A percentile compares a stretch with the other conserved stretches of the same genome.
Conservation (phyloP, 345 rosid species). For the Rhizophora mangle region DNA sequence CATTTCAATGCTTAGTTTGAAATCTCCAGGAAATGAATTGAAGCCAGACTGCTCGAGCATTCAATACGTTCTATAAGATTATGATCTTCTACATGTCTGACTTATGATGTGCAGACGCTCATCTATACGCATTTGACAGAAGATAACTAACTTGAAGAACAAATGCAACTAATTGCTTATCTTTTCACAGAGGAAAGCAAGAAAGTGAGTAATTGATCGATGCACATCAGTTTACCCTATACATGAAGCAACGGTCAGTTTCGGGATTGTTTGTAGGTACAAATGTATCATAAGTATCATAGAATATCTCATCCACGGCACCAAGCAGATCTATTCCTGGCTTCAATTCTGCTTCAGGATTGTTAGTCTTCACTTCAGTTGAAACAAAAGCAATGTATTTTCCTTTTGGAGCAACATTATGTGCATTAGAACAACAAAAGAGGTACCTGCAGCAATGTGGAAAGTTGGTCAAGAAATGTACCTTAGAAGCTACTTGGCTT, state of each 20-base stretch:
- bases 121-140: background rate
- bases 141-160: background rate
- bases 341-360: slow-evolving; percentile 76
- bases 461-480: background rate
- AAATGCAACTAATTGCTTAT: too few species aligned
- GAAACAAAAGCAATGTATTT: slow-evolving; percentile 89
- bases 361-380: slow-evolving; percentile 84
- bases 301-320: slow-evolving; percentile 75
- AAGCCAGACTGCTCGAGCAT: too few species aligned
- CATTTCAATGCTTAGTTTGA: background rate
- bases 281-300: slow-evolving; percentile 74
- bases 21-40: too few species aligned
- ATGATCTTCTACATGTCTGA: too few species aligned
- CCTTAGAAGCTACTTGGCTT: background rate
- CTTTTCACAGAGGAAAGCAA: background rate
- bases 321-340: slow-evolving; percentile 79
- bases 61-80: too few species aligned
- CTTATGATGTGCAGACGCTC: background rate
- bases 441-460: slow-evolving; percentile 57
- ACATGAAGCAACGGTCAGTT: slow-evolving; percentile 75
- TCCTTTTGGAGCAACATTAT: slow-evolving; percentile 89
- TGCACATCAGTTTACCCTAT: slow-evolving; percentile 38
- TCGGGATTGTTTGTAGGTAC: slow-evolving; percentile 49
- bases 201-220: background rate
- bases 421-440: slow-evolving; percentile 91